Evolutionary conservation across 73 alveolate species (phyloP).

Genomic region (Symbiodinium natans): DNA sequence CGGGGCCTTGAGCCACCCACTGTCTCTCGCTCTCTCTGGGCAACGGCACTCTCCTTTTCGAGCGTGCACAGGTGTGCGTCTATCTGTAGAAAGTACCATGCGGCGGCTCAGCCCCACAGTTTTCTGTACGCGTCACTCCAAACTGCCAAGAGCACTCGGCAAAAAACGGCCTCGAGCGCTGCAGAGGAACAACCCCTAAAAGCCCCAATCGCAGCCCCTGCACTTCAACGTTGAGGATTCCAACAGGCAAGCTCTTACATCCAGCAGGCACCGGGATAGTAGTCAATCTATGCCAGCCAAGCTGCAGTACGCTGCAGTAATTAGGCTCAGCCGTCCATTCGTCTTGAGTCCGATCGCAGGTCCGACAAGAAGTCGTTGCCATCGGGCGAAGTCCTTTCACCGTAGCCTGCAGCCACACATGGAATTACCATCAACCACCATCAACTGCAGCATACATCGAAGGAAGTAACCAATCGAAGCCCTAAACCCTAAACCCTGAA

Average conservation of each 20-base stretch:
- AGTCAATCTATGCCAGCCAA: too few species aligned
- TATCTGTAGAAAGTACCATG: not conserved
- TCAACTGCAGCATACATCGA: too few species aligned
- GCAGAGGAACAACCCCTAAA: too few species aligned
- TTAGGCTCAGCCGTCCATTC: slow-evolving; percentile 31
- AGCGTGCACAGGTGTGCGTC: not conserved
- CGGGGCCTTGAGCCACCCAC: too few species aligned
- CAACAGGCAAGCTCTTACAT: too few species aligned
- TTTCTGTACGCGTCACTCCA: not conserved
- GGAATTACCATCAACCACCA: too few species aligned
- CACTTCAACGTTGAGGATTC: too few species aligned
- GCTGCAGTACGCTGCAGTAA: not conserved
- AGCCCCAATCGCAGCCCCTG: too few species aligned
- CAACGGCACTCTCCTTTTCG: not conserved
- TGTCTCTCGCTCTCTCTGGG: too few species aligned
- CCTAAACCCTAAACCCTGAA: too few species aligned
- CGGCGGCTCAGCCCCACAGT: not conserved
- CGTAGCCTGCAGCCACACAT: slow-evolving; percentile 37
- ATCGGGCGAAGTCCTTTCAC: slow-evolving; percentile 57
- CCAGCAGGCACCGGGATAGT: too few species aligned
- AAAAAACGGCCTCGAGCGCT: not conserved
- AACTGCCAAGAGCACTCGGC: not conserved
- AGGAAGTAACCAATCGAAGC: too few species aligned
- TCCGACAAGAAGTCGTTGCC: slow-evolving; percentile 84
- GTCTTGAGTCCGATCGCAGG: slow-evolving; percentile 79